These are phyloP conservation scores for Lasiodiplodia gonubiensis DNA, from an alignment of 2,329 filamentous ascomycete genomes.

Conservation along the genomic window DNA sequence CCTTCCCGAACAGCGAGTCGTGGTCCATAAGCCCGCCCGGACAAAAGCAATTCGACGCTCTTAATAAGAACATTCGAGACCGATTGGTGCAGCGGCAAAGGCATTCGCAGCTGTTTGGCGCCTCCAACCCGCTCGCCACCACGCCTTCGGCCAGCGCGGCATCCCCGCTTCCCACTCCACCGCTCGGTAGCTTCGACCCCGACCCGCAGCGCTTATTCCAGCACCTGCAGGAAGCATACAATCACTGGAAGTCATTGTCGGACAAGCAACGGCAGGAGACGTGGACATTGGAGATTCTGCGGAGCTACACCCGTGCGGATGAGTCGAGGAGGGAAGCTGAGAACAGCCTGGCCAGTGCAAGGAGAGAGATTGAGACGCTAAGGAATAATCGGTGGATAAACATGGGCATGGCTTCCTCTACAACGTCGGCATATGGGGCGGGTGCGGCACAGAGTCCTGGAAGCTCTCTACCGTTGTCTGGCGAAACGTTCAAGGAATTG, in stretches of 20 bases:
- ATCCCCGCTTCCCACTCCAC: conserved; percentile 45
- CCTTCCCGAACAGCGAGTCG: conserved; percentile 76
- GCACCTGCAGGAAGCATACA: conserved; percentile 78
- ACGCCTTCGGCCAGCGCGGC: conserved; percentile 47
- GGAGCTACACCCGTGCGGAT: conserved; percentile 51
- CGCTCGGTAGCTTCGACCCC: conserved; percentile 53
- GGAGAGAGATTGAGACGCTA: conserved; percentile 51
- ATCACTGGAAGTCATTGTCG: conserved; percentile 74
- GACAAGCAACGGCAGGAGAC: conserved; percentile 50
- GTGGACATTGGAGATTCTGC: conserved; percentile 55
- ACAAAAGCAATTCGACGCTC: conserved; percentile 73
- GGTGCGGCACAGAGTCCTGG: conserved; percentile 34
- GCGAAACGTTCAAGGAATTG: conserved; percentile 47
- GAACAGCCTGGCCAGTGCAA: conserved; percentile 47
- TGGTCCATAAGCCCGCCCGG: conserved; percentile 82
- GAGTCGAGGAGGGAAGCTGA: conserved; percentile 46
- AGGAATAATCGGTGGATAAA: conserved; percentile 39
- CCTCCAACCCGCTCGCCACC: conserved; percentile 38
- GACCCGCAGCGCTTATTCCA: conserved; percentile 72
- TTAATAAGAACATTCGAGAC: conserved; percentile 69
- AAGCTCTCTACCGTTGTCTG: conserved; percentile 45
- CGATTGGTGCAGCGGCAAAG: conserved; percentile 59
- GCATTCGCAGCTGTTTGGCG: conserved; percentile 33
- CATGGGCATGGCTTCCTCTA: conserved; percentile 31
- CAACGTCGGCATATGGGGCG: conserved; percentile 30